Evolutionary conservation across 352 stramenopile genomes (phyloP), one percentile per base, ranked within the genome.

Genomic region (Globisporangium cederbergense): DNA sequence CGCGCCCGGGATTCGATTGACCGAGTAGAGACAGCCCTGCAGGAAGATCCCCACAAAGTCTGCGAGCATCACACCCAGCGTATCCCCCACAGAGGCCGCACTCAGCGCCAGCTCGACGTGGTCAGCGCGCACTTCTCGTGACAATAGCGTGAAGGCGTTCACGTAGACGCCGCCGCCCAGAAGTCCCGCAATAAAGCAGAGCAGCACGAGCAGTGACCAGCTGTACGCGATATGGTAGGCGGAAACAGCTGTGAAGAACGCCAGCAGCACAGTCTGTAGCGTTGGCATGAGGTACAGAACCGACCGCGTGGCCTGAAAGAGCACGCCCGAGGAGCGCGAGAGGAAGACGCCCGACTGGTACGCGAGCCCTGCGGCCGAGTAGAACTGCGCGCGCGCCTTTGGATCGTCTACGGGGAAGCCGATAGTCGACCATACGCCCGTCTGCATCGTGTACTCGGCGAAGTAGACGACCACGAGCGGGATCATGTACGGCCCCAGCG

Each of bases 291-390:
- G 43, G 76, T 95, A 98, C 22, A 98, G 73, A 14, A 96, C 59
- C 0, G 65, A 57, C 28, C 89, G 70, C 7, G 86, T 84, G 7
- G 86, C 81, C 54, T 88, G 82, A 58, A 89, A 94, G 22, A 98
- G 71, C 52, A 89, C 77, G 10, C 93, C 95, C 3, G 83, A 96
- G 10, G 89, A 97, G 18, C 95, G 81, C 8, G 88, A 96, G 47
- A 98, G 62, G 67, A 98, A 98, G 16, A 98, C 95, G 20, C 95
- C 95, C 2, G 76, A 76, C 79, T 98, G 95, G 64, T 98, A 98
- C 4, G 77, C 74, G 74, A 95, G 90, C 16, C 97, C 97, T 1
- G 90, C 86, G 2, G 85, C 90, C 38, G 89, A 76, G 70, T 98
- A 98, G 72, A 98, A 98, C 47, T 72, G 66, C 43, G 90, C 72